Evolutionary conservation across 2,329 filamentous ascomycete genomes (phyloP), one percentile per base, ranked within the genome.

Genomic region (Fusarium chuoi): DNA sequence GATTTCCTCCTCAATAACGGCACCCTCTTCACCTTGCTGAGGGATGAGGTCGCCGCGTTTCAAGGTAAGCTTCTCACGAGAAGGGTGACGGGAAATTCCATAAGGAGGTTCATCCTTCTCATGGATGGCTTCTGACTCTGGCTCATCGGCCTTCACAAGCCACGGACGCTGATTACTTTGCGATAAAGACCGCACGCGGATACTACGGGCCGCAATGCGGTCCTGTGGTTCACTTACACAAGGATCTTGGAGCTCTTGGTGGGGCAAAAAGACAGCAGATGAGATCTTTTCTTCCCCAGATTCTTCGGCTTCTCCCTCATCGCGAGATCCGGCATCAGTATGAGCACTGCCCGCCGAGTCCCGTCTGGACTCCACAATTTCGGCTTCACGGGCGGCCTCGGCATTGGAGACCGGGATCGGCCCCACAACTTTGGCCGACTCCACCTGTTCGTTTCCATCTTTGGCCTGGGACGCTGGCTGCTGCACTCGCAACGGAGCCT

Each of bases 241-340:
- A 51, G 79, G 74, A 55, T 82, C 82, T 51, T 78, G 85, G 45
- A 86, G 82, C 49, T 87, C 87, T 77, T 94, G 91, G 84, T 96
- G 94, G 46, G 94, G 94, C 54, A 95, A 87, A 80, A 96, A 96
- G 45, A 95, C 87, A 30, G 94, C 94, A 38, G 93, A 96, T n/a
- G 93, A 94, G 71, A 96, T 95, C 81, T 96, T 94, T 81, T 96
- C 94, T 80, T 93, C 91, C 65, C 93, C 92, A 20, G 93, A 95
- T 65, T 90, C 88, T 45, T 90, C 88, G 39, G 77, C 77, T 67
- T 79, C 75, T 65, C 74, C 77, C n/a, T 79, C 77, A 52, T 79
- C 77, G 55, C 81, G 80, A 52, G 79, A 81, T 57, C 84, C 82
- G 79, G 70, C 76, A 42, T 83, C 84, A 51, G 75, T 74, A 65